Evolutionary conservation across 768 basidiomycete genomes (phyloP).

Genomic region (Kondoa subrosea): DNA sequence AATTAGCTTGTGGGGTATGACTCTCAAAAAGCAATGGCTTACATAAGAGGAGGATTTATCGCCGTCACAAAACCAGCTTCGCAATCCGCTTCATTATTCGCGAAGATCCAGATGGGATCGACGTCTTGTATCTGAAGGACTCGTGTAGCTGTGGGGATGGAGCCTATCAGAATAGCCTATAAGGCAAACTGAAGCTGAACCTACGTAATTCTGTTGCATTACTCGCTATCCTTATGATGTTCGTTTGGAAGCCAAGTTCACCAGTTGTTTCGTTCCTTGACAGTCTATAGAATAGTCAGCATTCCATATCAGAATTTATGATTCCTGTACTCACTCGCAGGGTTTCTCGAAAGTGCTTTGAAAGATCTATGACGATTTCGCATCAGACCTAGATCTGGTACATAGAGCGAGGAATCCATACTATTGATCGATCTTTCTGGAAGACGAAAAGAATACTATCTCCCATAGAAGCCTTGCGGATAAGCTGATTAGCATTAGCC

Average conservation of each 20-base stretch:
- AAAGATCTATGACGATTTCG: neutral
- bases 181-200: neutral
- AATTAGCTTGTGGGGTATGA: too few species aligned
- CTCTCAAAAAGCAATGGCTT: neutral
- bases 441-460: neutral
- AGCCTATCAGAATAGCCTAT: neutral
- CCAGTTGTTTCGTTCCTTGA: neutral
- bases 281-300: neutral
- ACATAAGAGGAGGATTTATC: neutral
- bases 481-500: neutral
- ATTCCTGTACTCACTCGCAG: neutral
- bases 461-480: neutral
- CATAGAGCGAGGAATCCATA: neutral
- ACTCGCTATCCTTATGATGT: neutral
- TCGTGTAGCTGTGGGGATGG: neutral
- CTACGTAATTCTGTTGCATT: neutral
- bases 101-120: neutral
- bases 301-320: neutral
- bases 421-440: neutral
- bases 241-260: neutral
- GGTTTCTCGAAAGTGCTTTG: neutral
- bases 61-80: neutral
- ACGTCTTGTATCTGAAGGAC: neutral
- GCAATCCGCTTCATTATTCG: neutral
- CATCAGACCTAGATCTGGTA: neutral